Base-by-base conservation (phyloP, 345 rosid species). In the Eucalyptus albens region DNA sequence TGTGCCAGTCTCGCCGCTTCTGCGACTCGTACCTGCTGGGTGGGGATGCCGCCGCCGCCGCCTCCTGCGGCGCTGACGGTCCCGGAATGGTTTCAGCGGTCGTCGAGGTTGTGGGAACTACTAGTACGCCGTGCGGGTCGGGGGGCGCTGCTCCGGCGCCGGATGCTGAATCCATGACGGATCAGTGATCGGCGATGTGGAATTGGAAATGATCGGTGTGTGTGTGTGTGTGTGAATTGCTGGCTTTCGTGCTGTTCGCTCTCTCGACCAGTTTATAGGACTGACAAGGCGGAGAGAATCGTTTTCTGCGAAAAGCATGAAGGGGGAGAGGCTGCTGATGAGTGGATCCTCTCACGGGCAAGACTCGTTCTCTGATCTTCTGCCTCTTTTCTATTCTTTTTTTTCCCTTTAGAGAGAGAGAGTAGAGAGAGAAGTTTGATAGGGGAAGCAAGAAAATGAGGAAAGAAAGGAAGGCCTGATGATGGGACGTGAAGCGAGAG, bases 11-110 rank as follows among this genome's bases (percentile, higher is more conserved):
- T 5, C 97, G 90, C 50, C 96, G 92, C 50, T 95, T 95, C 55
- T 95, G 96, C 9, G 97, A 95, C 92, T 94, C 97, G 91, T 95
- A 95, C 22, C 97, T 89, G 91, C 97, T 95, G 14, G 91, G 95
- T 33, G 91, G 96, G 86, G 90, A 6, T 69, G 83, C 67, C 26
- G 47, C 89, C 21, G 60, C 55, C 42, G 56, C 56, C 3, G 53
- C 53, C 42, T 44, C 67, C 83, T 44, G 83, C 9, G 27, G 85
- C 47, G 85, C 40, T 12, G 85, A 77, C 27, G 47, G 85, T 77
- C 85, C 85, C 27, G 47, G 85, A 40, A 40, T 77, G 85, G 85
- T 77, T 21, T 77, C 85, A 0, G 47, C 29, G 1, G 45, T 11
- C 12, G 27, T 72, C 2, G 45, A 72, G 83, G 47, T 40, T 40